Conservation (phyloP, 768 basidiomycete species). For the Floccularia luteovirens region DNA sequence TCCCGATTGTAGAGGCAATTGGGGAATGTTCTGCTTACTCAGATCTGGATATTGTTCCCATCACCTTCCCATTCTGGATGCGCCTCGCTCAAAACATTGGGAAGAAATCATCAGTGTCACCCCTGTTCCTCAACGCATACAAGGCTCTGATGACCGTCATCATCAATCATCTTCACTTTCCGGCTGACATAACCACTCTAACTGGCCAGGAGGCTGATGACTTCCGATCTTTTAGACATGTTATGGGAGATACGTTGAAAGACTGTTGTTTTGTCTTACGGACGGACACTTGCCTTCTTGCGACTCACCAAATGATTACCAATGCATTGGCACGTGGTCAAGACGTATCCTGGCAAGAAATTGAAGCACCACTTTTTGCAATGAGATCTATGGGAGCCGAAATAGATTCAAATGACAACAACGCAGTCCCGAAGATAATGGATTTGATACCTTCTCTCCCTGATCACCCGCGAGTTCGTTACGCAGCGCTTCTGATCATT, state of each 20-base stretch:
- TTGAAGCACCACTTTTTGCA: conserved; percentile 96
- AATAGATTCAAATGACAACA: conserved; percentile 74
- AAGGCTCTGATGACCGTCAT: conserved; percentile 77
- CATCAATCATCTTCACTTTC: conserved; percentile 89
- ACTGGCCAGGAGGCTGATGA: conserved; percentile 84
- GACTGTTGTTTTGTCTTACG: conserved; percentile 96
- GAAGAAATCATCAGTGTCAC: conserved; percentile 63
- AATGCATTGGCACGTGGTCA: conserved; percentile 57
- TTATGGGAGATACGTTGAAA: conserved; percentile 98
- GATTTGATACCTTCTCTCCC: conserved; percentile 89
- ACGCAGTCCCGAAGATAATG: conserved; percentile 93
- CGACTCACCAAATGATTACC: conserved; percentile 77
- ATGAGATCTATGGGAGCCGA: conserved; percentile 98
- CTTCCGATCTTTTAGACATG: conserved; percentile 92
- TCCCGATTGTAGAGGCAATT: conserved; percentile 93
- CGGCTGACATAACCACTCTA: conserved; percentile 56
- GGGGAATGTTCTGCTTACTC: conserved; percentile 87
- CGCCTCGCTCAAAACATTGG: conserved; percentile 85
- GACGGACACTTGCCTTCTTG: conserved; percentile 73
- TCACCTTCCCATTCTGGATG: conserved; percentile 99
- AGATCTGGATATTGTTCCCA: conserved; percentile 93
- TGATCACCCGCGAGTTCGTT: conserved; percentile 84
- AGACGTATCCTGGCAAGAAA: conserved; percentile 84
- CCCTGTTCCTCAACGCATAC: conserved; percentile 80
- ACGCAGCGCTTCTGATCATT: conserved; percentile 91